phyloP scores from a whole-genome alignment of 495 filamentous ascomycete species.

The Penicillium pancosmium region DNA sequence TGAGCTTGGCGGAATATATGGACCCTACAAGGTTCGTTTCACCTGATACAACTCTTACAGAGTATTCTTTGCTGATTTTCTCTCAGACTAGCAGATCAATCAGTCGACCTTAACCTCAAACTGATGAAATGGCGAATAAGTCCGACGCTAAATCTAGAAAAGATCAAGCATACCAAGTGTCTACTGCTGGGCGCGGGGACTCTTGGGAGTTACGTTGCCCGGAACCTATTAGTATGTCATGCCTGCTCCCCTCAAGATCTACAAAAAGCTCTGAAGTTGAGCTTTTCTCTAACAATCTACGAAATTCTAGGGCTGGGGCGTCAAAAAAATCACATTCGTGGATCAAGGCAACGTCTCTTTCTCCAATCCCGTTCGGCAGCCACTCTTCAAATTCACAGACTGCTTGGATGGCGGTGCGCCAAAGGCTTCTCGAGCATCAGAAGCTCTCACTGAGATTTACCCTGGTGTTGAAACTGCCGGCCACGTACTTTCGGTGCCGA shows the following conservation, averaged over 20 bases:
- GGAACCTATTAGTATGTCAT: slow-evolving; percentile 72
- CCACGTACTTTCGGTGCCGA: slow-evolving; percentile 81
- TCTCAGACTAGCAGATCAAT: slow-evolving; percentile 78
- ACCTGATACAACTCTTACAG: not conserved
- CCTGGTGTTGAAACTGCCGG: slow-evolving; percentile 84
- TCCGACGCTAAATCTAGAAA: slow-evolving; percentile 82
- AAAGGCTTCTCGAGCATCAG: slow-evolving; percentile 82
- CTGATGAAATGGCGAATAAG: slow-evolving; percentile 98
- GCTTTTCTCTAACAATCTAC: not conserved
- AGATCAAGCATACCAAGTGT: slow-evolving; percentile 88
- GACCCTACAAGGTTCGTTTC: slow-evolving; percentile 68
- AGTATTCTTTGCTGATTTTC: not conserved
- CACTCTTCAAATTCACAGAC: slow-evolving; percentile 86
- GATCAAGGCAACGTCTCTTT: slow-evolving; percentile 94
- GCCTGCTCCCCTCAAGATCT: not conserved
- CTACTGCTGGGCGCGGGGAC: slow-evolving; percentile 94
- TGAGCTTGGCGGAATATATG: slow-evolving; percentile 87
- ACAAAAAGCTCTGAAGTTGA: not conserved
- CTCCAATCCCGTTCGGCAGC: slow-evolving; percentile 96
- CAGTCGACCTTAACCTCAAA: slow-evolving; percentile 97
- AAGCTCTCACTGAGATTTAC: slow-evolving; percentile 82
- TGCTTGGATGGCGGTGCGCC: slow-evolving; percentile 82
- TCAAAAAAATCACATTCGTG: slow-evolving; percentile 94
- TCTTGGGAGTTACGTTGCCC: slow-evolving; percentile 87
- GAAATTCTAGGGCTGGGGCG: slow-evolving; percentile 76